Percentiles rank a stretch among this genome's conserved stretches.
These are phyloP conservation scores for Pinus taeda DNA, from an alignment of 75 land plant species.

Conservation along the genomic window DNA sequence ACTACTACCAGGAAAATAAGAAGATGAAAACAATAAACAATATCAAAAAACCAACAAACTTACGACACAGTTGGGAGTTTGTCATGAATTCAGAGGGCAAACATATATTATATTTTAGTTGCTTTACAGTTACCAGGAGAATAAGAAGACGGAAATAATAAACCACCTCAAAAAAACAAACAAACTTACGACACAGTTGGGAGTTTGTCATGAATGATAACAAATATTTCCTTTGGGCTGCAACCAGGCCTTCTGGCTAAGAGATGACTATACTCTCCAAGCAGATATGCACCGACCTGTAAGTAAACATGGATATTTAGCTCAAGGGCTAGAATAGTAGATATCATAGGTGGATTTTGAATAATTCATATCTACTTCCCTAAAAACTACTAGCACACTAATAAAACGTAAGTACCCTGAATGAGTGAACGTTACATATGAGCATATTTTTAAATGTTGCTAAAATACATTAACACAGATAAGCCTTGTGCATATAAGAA, in stretches of 20 bases:
- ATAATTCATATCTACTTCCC: neutral
- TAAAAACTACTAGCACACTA: neutral
- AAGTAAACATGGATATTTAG: neutral
- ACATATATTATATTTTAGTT: neutral
- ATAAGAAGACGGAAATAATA: neutral
- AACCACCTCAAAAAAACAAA: neutral
- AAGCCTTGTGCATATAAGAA: neutral
- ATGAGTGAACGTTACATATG: neutral
- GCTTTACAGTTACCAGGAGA: neutral
- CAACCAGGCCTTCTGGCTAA: constrained; percentile 93
- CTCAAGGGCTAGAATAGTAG: neutral
- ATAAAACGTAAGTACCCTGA: neutral
- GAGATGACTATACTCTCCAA: constrained; percentile 95
- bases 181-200: constrained; percentile 89
- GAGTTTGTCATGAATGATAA: constrained; percentile 85
- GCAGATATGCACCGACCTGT: constrained; percentile 96
- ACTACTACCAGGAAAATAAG: neutral
- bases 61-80: constrained; percentile 97
- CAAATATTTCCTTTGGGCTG: constrained; percentile 88
- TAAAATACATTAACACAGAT: neutral
- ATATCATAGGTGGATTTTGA: neutral
- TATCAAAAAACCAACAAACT: constrained; percentile 18
- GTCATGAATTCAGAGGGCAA: constrained; percentile 48
- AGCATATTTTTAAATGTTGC: neutral
- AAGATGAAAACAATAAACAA: neutral